phyloP scores from a whole-genome alignment of 73 alveolate genomes.

The Paramecium tetraurelia region DNA sequence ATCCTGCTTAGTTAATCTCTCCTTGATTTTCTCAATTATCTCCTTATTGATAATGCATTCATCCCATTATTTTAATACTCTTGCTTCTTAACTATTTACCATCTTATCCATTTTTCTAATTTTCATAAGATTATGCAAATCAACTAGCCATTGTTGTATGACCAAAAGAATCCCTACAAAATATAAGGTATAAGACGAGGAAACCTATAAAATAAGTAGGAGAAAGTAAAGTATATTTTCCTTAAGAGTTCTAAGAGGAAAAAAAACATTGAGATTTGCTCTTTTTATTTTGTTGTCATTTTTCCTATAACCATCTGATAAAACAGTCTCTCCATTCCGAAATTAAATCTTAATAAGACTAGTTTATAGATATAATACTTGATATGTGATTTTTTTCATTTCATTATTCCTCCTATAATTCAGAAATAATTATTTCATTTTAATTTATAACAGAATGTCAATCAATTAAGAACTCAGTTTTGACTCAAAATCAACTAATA shows the following conservation, averaged over 20 bases:
- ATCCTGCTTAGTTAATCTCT: neutral
- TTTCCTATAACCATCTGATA: neutral
- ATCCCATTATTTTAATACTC: slow-evolving; percentile 16
- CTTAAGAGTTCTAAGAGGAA: neutral
- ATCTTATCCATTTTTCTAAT: neutral
- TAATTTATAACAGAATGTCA: slow-evolving; percentile 18
- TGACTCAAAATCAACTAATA: neutral
- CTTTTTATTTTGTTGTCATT: neutral
- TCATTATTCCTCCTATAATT: slow-evolving; percentile 14
- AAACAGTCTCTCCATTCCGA: slow-evolving; percentile 1
- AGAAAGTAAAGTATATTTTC: neutral
- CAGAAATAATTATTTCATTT: slow-evolving; percentile 1
- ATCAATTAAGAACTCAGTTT: neutral
- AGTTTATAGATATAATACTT: neutral
- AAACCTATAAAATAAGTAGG: neutral
- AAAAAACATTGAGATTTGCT: neutral
- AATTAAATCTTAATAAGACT: neutral
- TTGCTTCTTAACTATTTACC: neutral
- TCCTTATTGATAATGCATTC: slow-evolving; percentile 18
- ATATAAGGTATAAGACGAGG: neutral
- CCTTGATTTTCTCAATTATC: neutral
- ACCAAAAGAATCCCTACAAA: neutral
- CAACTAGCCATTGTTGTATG: neutral
- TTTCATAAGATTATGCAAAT: neutral
- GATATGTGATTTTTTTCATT: neutral